Evolutionary conservation across 2,329 filamentous ascomycete species (phyloP).

Genomic region (Gnomoniopsis sp.): DNA sequence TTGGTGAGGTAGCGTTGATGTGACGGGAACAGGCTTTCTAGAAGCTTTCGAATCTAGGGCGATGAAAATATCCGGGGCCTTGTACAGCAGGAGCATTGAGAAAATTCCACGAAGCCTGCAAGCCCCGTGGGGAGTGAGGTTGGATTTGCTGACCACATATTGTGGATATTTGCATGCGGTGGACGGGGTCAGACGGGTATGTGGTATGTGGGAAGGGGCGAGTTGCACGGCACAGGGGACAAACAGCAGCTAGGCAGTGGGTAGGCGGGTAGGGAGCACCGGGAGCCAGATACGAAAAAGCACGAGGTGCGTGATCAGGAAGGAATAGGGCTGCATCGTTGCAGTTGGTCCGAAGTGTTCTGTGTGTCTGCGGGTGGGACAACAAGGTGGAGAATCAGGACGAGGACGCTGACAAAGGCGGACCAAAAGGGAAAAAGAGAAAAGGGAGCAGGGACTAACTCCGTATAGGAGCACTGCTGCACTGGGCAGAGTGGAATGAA

Average conservation of each 20-base stretch:
- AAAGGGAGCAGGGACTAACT: background rate
- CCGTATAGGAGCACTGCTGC: too few species aligned
- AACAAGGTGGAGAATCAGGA: background rate
- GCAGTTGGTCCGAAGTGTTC: conserved; percentile 6
- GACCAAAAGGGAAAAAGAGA: background rate
- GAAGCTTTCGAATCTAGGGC: background rate
- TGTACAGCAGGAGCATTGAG: background rate
- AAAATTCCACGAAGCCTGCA: background rate
- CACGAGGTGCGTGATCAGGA: background rate
- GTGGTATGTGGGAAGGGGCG: background rate
- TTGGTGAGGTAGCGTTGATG: conserved; percentile 2
- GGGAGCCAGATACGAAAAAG: background rate
- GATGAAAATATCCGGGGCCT: background rate
- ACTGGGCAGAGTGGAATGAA: too few species aligned
- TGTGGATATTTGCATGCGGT: background rate
- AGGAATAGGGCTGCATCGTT: conserved; percentile 19
- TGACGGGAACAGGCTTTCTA: conserved; percentile 3
- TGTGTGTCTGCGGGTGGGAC: background rate
- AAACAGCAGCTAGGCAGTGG: background rate
- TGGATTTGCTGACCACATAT: conserved; percentile 6
- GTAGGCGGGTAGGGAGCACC: too few species aligned
- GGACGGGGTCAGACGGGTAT: too few species aligned
- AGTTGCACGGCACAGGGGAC: background rate
- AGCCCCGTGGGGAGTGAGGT: background rate
- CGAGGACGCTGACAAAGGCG: background rate